Percentiles rank a stretch among this genome's conserved stretches.
phyloP scores from a whole-genome alignment of 2,329 filamentous ascomycete species.

The Diplodia corticola region DNA sequence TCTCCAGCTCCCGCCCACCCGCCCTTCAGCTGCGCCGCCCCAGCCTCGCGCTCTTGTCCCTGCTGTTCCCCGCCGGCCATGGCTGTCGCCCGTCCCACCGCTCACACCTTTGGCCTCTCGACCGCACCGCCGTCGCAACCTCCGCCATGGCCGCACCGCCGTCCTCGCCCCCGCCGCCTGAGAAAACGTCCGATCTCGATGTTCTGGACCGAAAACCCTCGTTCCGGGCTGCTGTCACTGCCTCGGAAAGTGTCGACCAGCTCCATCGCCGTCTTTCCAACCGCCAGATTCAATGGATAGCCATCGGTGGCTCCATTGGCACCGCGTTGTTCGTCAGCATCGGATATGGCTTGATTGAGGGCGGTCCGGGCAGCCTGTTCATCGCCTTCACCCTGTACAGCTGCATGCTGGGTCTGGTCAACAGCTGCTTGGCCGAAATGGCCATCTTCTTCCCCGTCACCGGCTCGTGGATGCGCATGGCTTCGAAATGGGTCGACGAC shows the following conservation, averaged over 20 bases:
- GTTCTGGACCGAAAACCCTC: background rate
- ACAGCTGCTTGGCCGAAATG: constrained; percentile 64
- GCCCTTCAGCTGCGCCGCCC: background rate
- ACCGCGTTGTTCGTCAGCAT: constrained; percentile 62
- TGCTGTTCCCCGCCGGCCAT: background rate
- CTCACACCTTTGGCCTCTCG: background rate
- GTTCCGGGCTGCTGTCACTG: background rate
- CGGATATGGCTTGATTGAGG: constrained; percentile 55
- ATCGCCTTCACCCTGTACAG: constrained; percentile 60
- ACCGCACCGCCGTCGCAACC: background rate
- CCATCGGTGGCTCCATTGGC: constrained; percentile 44
- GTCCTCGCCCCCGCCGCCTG: background rate
- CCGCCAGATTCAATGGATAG: constrained; percentile 44
- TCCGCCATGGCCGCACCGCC: background rate
- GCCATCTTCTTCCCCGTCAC: constrained; percentile 61
- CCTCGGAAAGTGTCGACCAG: constrained; percentile 35
- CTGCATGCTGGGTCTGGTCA: constrained; percentile 49
- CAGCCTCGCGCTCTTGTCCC: background rate
- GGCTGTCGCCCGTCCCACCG: background rate
- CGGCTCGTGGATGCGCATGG: constrained; percentile 65
- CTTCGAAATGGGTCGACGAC: constrained; percentile 67
- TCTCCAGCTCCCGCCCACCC: background rate
- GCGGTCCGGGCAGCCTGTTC: constrained; percentile 56
- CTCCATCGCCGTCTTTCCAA: constrained; percentile 43
- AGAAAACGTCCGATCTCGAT: background rate